These are phyloP conservation scores for Globisporangium echinulatum DNA, from an alignment of 352 stramenopile species.

Conservation along the genomic window DNA sequence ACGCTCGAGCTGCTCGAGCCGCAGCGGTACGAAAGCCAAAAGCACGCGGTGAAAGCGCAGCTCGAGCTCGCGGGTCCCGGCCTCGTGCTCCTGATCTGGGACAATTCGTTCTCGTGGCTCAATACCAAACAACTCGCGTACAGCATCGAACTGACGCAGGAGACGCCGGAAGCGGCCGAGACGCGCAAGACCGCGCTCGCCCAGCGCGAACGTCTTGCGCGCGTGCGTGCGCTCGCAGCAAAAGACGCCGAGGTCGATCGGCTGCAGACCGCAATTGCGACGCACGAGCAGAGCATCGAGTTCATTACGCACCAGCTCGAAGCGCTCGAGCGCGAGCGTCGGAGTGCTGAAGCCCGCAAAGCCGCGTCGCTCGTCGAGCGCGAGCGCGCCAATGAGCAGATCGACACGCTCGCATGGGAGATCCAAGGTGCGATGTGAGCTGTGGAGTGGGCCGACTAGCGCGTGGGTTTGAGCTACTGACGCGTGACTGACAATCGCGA, in stretches of 20 bases:
- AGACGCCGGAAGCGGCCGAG: constrained; percentile 32
- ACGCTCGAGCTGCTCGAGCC: constrained; percentile 43
- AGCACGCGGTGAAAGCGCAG: constrained; percentile 31
- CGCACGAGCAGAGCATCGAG: constrained; percentile 35
- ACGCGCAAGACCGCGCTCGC: constrained; percentile 39
- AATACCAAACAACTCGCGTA: constrained; percentile 77
- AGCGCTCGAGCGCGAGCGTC: constrained; percentile 34
- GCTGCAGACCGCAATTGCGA: constrained; percentile 38
- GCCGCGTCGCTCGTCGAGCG: constrained; percentile 26
- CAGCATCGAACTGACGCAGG: constrained; percentile 58
- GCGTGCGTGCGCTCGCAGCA: constrained; percentile 31
- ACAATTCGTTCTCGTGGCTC: constrained; percentile 83
- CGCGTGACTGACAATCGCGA: background rate
- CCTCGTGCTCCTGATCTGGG: constrained; percentile 62
- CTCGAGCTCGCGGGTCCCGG: constrained; percentile 45
- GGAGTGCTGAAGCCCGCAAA: constrained; percentile 30
- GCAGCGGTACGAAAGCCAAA: constrained; percentile 66
- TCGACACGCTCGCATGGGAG: constrained; percentile 61
- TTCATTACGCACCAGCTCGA: constrained; percentile 57
- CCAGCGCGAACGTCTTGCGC: constrained; percentile 32
- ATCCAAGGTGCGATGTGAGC: constrained; percentile 35
- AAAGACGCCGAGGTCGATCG: constrained; percentile 29
- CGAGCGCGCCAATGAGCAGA: constrained; percentile 33
- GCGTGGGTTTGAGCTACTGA: background rate
- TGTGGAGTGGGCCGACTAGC: too few species aligned